These are phyloP conservation scores for Salix purpurea DNA, from an alignment of 345 rosid species.

Conservation along the genomic window DNA sequence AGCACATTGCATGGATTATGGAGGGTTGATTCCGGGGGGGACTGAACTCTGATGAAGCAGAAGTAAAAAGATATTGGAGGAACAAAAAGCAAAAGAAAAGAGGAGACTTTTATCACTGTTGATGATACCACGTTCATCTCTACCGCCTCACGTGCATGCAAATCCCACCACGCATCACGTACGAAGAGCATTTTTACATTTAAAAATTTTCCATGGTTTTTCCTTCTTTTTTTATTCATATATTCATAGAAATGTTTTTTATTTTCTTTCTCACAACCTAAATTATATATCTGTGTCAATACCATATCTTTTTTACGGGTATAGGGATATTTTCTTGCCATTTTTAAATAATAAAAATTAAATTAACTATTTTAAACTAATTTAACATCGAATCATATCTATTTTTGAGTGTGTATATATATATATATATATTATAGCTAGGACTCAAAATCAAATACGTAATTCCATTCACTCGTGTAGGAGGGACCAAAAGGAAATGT, in stretches of 20 bases:
- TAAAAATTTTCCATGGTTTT: background rate
- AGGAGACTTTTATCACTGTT: constrained; percentile 24
- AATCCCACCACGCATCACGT: background rate
- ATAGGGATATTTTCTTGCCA: too few relatives aligned
- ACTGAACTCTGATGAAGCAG: too few relatives aligned
- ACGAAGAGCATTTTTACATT: background rate
- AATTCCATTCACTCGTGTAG: background rate
- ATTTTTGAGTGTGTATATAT: too few relatives aligned
- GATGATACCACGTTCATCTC: background rate
- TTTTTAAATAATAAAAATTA: too few relatives aligned
- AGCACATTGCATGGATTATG: too few relatives aligned
- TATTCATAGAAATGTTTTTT: too few relatives aligned
- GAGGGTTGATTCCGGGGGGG: background rate
- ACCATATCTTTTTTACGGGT: too few relatives aligned
- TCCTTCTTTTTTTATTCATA: too few relatives aligned
- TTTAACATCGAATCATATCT: too few relatives aligned
- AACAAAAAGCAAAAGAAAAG: constrained; percentile 32
- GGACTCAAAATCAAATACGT: background rate
- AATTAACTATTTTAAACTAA: too few relatives aligned
- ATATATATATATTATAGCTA: background rate
- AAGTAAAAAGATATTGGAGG: constrained; percentile 29
- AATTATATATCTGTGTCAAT: too few relatives aligned
- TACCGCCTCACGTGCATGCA: constrained; percentile 31
- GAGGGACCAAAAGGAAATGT: background rate
- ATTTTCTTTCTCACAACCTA: too few relatives aligned